Conservation (phyloP, 805 yeast genomes). For the Cyberlindnera amylophila region DNA sequence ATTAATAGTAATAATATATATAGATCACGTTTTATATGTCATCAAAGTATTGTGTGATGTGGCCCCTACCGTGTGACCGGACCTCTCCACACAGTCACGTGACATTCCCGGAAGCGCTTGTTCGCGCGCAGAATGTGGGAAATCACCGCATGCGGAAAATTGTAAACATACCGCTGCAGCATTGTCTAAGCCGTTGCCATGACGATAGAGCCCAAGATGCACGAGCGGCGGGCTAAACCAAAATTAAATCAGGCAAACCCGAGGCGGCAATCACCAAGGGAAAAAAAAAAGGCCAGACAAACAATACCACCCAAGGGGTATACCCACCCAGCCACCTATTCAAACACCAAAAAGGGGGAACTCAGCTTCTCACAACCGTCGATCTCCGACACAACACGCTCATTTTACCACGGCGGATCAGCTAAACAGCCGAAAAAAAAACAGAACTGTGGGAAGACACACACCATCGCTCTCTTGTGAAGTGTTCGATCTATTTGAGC, state of each 20-base stretch:
- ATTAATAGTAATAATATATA: too few relatives aligned
- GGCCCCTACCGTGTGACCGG: not conserved
- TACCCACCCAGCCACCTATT: not conserved
- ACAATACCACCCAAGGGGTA: not conserved
- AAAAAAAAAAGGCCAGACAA: not conserved
- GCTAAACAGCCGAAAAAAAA: too few relatives aligned
- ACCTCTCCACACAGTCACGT: too few relatives aligned
- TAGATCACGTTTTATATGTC: not conserved
- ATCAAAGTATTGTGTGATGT: not conserved
- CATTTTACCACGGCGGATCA: not conserved
- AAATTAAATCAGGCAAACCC: conserved; percentile 1
- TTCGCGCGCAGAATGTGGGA: too few relatives aligned
- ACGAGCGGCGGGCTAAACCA: not conserved
- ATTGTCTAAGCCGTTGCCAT: conserved; percentile 6
- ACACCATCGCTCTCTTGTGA: too few relatives aligned
- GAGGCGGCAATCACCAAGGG: not conserved
- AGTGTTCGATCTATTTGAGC: too few relatives aligned
- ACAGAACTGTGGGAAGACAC: too few relatives aligned
- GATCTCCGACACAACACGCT: not conserved
- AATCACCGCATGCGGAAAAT: conserved; percentile 6
- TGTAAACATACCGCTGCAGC: conserved; percentile 8
- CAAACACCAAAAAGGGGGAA: not conserved
- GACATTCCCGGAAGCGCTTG: too few relatives aligned
- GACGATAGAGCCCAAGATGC: conserved; percentile 5
- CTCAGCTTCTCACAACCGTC: not conserved